Conservation (phyloP, 495 filamentous ascomycete genomes). For the Penicillium simplicissimum region DNA sequence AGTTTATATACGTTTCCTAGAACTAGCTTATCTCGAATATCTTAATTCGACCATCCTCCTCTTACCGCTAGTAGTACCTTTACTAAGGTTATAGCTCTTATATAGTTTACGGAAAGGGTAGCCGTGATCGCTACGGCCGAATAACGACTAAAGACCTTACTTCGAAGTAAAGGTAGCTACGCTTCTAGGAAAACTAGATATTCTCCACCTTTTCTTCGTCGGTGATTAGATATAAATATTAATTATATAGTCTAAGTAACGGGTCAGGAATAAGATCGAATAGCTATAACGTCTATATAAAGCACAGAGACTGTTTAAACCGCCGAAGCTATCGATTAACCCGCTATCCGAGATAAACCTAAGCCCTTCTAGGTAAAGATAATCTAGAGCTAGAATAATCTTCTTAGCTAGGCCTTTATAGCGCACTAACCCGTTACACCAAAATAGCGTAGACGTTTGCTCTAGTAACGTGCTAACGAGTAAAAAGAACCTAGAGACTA, state of each 20-base stretch:
- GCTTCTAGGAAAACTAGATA: background rate
- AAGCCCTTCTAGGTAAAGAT: background rate
- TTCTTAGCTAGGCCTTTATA: background rate
- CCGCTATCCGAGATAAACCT: background rate
- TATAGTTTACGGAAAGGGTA: background rate
- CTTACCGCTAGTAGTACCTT: background rate
- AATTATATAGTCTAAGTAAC: background rate
- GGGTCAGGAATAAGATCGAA: background rate
- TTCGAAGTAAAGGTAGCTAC: background rate
- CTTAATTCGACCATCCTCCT: background rate
- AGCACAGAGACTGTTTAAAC: background rate
- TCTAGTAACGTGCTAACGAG: background rate
- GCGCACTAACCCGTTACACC: background rate
- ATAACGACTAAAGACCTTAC: background rate
- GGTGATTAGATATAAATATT: background rate
- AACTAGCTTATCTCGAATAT: background rate
- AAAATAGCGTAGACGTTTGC: background rate
- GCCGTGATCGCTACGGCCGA: background rate
- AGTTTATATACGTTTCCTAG: background rate
- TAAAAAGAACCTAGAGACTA: background rate
- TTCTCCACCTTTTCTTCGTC: background rate
- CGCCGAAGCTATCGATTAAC: background rate
- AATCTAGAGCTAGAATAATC: background rate
- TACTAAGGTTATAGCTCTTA: background rate
- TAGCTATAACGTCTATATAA: background rate